Evolutionary conservation across 148 eudicot genomes (phyloP).

Genomic region (Chenopodium suecicum): DNA sequence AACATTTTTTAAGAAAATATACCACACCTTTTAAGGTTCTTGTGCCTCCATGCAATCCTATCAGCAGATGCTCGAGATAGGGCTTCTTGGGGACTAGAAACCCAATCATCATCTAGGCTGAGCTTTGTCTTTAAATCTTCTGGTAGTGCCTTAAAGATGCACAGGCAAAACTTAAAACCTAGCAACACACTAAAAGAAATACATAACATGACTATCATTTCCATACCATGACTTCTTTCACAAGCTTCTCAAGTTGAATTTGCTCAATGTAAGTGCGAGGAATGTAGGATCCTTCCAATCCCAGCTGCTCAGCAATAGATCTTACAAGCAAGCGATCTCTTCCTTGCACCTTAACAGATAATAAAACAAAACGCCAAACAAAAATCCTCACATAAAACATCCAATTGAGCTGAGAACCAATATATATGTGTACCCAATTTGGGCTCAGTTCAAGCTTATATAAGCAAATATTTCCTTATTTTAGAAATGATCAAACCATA

Average conservation of each 20-base stretch:
- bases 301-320: slow-evolving; percentile 74
- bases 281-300: slow-evolving; percentile 80
- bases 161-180: slow-evolving; percentile 1
- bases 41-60: slow-evolving; percentile 54
- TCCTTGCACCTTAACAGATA: slow-evolving; percentile 70
- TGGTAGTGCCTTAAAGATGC: slow-evolving; percentile 64
- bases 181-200: neutral
- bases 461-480: too few relatives aligned
- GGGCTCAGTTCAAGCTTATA: too few relatives aligned
- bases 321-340: slow-evolving; percentile 74
- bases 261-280: slow-evolving; percentile 95
- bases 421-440: neutral
- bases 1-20: neutral
- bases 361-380: neutral
- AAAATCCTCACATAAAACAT: neutral
- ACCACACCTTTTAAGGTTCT: slow-evolving; percentile 53
- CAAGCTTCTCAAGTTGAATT: slow-evolving; percentile 93
- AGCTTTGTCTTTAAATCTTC: slow-evolving; percentile 92
- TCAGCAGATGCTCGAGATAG: slow-evolving; percentile 70
- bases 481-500: too few relatives aligned
- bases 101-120: slow-evolving; percentile 79
- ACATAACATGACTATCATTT: neutral
- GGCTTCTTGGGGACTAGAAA: slow-evolving; percentile 76
- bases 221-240: slow-evolving; percentile 89
- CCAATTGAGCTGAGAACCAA: neutral